These are phyloP conservation scores for Ceratocystis diversiconidia DNA, from an alignment of 2,329 filamentous ascomycete species.

Conservation along the genomic window DNA sequence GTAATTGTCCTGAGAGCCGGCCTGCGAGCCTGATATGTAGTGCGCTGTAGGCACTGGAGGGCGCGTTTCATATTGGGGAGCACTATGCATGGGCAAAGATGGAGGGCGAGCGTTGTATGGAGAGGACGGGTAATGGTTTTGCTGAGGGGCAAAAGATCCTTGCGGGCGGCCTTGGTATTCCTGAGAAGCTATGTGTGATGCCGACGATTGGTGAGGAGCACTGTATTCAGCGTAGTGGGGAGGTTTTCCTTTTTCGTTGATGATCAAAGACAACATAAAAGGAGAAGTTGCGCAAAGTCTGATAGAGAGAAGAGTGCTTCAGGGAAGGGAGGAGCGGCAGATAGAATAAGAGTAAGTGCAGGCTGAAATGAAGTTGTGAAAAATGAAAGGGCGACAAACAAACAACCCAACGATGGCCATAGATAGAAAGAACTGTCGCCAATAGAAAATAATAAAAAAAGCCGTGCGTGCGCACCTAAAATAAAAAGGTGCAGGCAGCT, in stretches of 20 bases:
- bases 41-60: background rate
- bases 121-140: slow-evolving; percentile 14
- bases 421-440: background rate
- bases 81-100: background rate
- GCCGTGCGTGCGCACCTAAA: background rate
- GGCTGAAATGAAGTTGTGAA: background rate
- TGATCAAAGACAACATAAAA: background rate
- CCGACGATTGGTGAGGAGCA: slow-evolving; percentile 27
- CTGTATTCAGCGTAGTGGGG: slow-evolving; percentile 38
- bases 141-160: slow-evolving; percentile 20
- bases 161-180: slow-evolving; percentile 28
- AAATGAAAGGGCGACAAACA: background rate
- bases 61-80: slow-evolving; percentile 2
- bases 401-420: background rate
- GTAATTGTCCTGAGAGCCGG: background rate
- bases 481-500: background rate
- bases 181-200: slow-evolving; percentile 31
- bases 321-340: background rate
- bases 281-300: background rate
- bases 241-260: slow-evolving; percentile 15
- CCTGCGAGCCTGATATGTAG: background rate
- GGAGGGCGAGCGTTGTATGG: slow-evolving; percentile 11
- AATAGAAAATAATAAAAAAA: background rate
- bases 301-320: background rate
- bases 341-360: background rate